A percentile compares a stretch with the other conserved stretches of the same genome.
Evolutionary conservation across 176 grass and related monocot genomes (phyloP).

Genomic region (Stipa capillata): DNA sequence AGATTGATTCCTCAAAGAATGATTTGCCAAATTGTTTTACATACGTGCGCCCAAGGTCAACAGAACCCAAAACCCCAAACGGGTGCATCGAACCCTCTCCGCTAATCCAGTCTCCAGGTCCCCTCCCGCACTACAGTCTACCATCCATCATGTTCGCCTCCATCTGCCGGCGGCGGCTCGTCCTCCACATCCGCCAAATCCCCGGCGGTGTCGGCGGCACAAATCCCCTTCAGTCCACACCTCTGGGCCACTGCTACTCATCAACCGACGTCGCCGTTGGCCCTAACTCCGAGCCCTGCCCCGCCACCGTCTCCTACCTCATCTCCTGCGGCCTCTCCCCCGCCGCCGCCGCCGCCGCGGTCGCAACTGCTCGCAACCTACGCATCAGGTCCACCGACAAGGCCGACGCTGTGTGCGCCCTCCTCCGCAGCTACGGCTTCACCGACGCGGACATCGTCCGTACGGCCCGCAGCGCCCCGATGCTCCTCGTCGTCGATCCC

Average conservation of each 20-base stretch:
- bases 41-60: too few relatives aligned
- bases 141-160: conserved; percentile 9
- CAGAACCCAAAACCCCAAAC: too few relatives aligned
- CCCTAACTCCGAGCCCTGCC: neutral
- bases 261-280: neutral
- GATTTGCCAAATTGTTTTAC: too few relatives aligned
- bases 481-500: conserved; percentile 2
- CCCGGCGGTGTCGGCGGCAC: neutral
- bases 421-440: conserved; percentile 39
- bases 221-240: neutral
- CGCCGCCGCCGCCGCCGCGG: neutral
- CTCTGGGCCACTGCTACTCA: neutral
- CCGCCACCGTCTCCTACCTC: conserved; percentile 15
- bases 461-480: neutral
- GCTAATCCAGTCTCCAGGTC: too few relatives aligned
- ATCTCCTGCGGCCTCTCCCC: conserved; percentile 25
- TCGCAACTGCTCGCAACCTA: neutral
- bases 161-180: conserved; percentile 4
- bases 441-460: conserved; percentile 14
- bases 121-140: too few relatives aligned
- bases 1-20: too few relatives aligned
- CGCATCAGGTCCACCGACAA: conserved; percentile 16
- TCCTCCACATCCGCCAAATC: neutral
- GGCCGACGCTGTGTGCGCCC: conserved; percentile 4
- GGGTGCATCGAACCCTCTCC: too few relatives aligned